phyloP scores from a whole-genome alignment of 148 eudicot species.

The Amaranthus hypochondriacus region DNA sequence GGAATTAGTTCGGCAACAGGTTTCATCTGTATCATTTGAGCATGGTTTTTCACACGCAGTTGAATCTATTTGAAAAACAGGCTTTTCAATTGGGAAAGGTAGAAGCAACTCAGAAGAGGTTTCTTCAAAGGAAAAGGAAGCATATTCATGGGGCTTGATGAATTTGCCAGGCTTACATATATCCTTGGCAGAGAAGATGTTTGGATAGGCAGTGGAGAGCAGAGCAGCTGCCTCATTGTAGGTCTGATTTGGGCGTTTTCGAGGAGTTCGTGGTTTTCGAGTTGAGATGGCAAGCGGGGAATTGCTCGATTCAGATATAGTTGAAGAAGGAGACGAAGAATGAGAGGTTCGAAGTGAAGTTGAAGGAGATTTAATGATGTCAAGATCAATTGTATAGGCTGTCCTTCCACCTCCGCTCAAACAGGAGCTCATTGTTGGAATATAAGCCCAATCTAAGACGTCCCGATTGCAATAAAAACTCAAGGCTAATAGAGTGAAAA shows the following conservation, averaged over 20 bases:
- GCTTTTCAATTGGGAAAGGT: slow-evolving; percentile 55
- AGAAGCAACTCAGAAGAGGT: slow-evolving; percentile 62
- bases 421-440: slow-evolving; percentile 57
- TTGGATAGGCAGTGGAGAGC: slow-evolving; percentile 89
- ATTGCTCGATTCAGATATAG: slow-evolving; percentile 85
- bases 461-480: background rate
- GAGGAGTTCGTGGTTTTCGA: slow-evolving; percentile 79
- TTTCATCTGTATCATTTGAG: slow-evolving; percentile 29
- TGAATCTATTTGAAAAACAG: slow-evolving; percentile 33
- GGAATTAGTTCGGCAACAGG: slow-evolving; percentile 30
- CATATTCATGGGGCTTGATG: slow-evolving; percentile 39
- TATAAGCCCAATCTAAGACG: slow-evolving; percentile 12
- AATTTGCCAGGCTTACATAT: slow-evolving; percentile 53
- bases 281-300: slow-evolving; percentile 66
- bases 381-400: slow-evolving; percentile 61
- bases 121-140: slow-evolving; percentile 38
- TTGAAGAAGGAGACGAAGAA: slow-evolving; percentile 82
- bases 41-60: slow-evolving; percentile 38
- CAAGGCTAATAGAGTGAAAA: background rate
- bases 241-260: slow-evolving; percentile 90
- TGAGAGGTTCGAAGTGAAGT: slow-evolving; percentile 52
- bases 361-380: slow-evolving; percentile 61
- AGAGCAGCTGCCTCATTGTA: slow-evolving; percentile 90
- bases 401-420: slow-evolving; percentile 65
- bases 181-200: slow-evolving; percentile 65